phyloP scores from a whole-genome alignment of 805 yeast genomes.

The Teunomyces lycoperdinae region DNA sequence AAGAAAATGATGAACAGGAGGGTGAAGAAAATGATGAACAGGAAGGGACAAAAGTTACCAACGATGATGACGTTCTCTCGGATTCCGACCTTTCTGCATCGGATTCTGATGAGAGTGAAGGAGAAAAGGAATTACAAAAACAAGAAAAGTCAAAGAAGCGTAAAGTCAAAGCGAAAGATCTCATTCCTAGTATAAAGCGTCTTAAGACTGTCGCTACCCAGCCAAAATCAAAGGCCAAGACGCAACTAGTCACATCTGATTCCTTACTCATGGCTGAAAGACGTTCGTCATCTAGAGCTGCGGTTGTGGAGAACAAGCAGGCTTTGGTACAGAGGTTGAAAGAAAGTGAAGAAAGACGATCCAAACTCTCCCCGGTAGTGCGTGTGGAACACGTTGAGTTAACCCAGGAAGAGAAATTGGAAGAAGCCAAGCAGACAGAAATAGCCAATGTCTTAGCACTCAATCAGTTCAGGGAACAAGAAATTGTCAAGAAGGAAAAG shows the following conservation, averaged over 20 bases:
- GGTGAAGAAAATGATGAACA: conserved; percentile 14
- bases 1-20: conserved; percentile 14
- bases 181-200: conserved; percentile 33
- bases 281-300: conserved; percentile 71
- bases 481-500: conserved; percentile 70
- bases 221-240: conserved; percentile 29
- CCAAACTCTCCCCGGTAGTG: conserved; percentile 43
- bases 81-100: conserved; percentile 51
- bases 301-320: conserved; percentile 75
- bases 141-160: conserved; percentile 38
- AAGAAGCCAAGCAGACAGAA: conserved; percentile 89
- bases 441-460: conserved; percentile 68
- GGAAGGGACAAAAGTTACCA: conserved; percentile 13
- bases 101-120: conserved; percentile 63
- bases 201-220: conserved; percentile 16
- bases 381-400: conserved; percentile 45
- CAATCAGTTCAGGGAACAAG: conserved; percentile 79
- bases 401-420: conserved; percentile 70
- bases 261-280: conserved; percentile 52
- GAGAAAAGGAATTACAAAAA: conserved; percentile 59
- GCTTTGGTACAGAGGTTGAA: conserved; percentile 72
- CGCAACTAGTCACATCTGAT: conserved; percentile 38
- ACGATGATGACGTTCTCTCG: conserved; percentile 49
- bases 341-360: conserved; percentile 60
- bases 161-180: conserved; percentile 18